phyloP scores from a whole-genome alignment of 2,329 filamentous ascomycete species.

The Penicillium sp. region DNA sequence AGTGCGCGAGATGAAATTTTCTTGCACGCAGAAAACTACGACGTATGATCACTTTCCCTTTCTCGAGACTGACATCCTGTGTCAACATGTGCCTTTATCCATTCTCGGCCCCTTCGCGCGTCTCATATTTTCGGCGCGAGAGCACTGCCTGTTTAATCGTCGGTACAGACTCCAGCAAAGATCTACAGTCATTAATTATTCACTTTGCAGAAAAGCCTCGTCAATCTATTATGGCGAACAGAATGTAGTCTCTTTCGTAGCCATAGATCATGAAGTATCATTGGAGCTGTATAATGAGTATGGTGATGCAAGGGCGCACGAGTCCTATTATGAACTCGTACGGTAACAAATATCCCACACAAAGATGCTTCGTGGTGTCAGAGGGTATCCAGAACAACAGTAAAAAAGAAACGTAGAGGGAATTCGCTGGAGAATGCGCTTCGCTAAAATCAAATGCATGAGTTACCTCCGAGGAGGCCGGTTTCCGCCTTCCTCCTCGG shows the following conservation, averaged over 20 bases:
- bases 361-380: neutral
- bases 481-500: conserved; percentile 21
- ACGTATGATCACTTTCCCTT: conserved; percentile 52
- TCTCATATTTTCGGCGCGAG: too few species aligned
- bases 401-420: neutral
- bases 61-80: neutral
- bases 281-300: too few species aligned
- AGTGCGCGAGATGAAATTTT: conserved; percentile 81
- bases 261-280: too few species aligned
- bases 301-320: too few species aligned
- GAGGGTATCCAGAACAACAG: conserved; percentile 12
- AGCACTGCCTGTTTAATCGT: too few species aligned
- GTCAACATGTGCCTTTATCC: conserved; percentile 1
- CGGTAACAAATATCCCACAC: neutral
- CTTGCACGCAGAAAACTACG: conserved; percentile 92
- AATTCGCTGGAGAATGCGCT: neutral
- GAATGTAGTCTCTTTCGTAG: too few species aligned
- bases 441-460: conserved; percentile 1
- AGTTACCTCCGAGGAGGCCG: conserved; percentile 13
- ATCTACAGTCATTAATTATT: too few species aligned
- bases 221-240: too few species aligned
- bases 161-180: too few species aligned
- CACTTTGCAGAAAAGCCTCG: too few species aligned
- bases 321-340: too few species aligned
- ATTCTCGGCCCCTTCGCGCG: conserved; percentile 7